phyloP scores from a whole-genome alignment of 2,329 filamentous ascomycete species.

The Leptographium procerum region DNA sequence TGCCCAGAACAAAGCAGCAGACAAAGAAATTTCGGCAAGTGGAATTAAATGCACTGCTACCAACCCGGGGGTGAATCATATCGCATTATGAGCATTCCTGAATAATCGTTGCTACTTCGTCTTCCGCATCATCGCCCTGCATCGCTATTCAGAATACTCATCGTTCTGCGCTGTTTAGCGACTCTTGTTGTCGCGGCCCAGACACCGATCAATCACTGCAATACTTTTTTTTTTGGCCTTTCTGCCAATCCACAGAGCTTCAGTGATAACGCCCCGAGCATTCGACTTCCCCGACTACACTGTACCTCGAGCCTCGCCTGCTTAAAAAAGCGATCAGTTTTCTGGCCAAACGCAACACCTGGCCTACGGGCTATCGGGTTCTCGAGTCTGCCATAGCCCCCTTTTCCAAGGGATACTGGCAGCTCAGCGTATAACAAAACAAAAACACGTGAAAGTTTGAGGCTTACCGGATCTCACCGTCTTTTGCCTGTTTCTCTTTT shows the following conservation, averaged over 20 bases:
- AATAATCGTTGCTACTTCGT: not conserved
- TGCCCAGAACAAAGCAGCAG: not conserved
- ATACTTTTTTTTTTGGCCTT: not conserved
- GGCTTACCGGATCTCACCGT: slow-evolving; percentile 2
- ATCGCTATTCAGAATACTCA: not conserved
- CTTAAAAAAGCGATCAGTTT: not conserved
- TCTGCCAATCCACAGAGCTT: not conserved
- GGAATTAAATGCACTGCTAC: not conserved
- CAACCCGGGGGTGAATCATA: not conserved
- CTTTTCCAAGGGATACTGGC: not conserved
- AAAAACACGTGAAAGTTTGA: not conserved
- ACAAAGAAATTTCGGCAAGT: not conserved
- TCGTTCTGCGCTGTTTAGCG: not conserved
- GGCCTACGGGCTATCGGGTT: not conserved
- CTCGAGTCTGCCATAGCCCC: not conserved
- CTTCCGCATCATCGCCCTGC: not conserved
- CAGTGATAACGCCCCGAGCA: not conserved
- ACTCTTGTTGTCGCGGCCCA: not conserved
- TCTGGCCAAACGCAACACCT: not conserved
- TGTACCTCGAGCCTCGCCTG: not conserved
- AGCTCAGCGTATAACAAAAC: not conserved
- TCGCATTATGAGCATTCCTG: not conserved
- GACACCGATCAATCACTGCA: not conserved
- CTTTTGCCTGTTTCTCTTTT: not conserved
- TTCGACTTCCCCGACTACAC: not conserved